Conservation (phyloP, 2,329 filamentous ascomycete species). For the Trichophyton benhamiae region DNA sequence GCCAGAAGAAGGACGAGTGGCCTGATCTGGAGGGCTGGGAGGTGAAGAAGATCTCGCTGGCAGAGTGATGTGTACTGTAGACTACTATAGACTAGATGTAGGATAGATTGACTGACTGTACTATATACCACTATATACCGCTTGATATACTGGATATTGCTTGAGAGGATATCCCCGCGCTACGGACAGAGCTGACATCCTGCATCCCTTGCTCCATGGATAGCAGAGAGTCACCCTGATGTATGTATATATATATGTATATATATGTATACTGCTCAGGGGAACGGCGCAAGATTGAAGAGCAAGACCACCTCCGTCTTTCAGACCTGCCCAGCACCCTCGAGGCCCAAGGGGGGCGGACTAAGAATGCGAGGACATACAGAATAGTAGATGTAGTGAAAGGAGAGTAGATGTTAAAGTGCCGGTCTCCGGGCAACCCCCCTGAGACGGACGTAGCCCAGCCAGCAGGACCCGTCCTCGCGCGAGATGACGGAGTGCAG, state of each 20-base stretch:
- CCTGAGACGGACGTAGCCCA: conserved; percentile 38
- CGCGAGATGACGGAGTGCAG: conserved; percentile 45
- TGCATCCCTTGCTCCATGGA: conserved; percentile 34
- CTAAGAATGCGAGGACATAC: conserved; percentile 45
- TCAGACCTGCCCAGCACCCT: conserved; percentile 42
- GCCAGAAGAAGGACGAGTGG: conserved; percentile 70
- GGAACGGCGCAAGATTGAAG: conserved; percentile 39
- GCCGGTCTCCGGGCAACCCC: conserved; percentile 27
- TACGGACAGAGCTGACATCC: conserved; percentile 45
- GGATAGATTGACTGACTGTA: not conserved
- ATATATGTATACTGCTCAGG: not conserved
- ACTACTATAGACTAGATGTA: not conserved
- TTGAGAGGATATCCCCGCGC: conserved; percentile 23
- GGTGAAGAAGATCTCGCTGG: conserved; percentile 59
- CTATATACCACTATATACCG: not conserved
- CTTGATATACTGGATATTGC: too few relatives aligned
- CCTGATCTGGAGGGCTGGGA: conserved; percentile 57
- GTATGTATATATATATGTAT: conserved; percentile 7
- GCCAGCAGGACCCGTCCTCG: conserved; percentile 43
- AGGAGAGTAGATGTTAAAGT: not conserved
- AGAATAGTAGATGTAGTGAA: not conserved
- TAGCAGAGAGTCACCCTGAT: conserved; percentile 36
- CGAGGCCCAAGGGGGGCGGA: conserved; percentile 41
- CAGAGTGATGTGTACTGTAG: not conserved
- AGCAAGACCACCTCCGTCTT: conserved; percentile 30